These are phyloP conservation scores for Barnettozyma salicaria DNA, from an alignment of 805 yeast genomes.

Conservation along the genomic window DNA sequence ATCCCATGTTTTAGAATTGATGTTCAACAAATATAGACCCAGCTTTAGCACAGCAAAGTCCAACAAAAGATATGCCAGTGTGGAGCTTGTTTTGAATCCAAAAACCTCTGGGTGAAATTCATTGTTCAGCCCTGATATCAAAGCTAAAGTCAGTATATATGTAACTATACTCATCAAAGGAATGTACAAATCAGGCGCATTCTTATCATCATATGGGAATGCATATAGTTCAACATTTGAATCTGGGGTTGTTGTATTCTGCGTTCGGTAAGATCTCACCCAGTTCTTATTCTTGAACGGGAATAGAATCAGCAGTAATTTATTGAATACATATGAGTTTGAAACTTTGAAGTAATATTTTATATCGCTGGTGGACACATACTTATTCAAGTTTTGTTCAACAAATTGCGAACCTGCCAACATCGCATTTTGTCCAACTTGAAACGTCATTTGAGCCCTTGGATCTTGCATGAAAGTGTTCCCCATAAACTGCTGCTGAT, in stretches of 20 bases:
- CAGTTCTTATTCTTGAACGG: conserved; percentile 85
- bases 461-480: conserved; percentile 61
- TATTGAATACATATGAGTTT: conserved; percentile 74
- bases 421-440: conserved; percentile 81
- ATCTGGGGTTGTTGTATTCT: conserved; percentile 26
- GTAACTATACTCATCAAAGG: conserved; percentile 92
- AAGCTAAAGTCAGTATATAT: conserved; percentile 77
- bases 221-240: conserved; percentile 38
- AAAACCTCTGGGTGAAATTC: conserved; percentile 89
- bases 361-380: conserved; percentile 47
- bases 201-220: conserved; percentile 78
- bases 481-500: conserved; percentile 8
- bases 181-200: conserved; percentile 94
- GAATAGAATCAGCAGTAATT: conserved; percentile 66
- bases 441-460: conserved; percentile 77
- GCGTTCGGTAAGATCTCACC: conserved; percentile 48
- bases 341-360: conserved; percentile 90
- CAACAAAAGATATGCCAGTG: conserved; percentile 71
- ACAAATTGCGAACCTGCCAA: conserved; percentile 74
- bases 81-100: conserved; percentile 81
- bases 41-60: conserved; percentile 74
- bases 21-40: conserved; percentile 75
- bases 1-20: conserved; percentile 72
- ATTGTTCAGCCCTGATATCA: conserved; percentile 79
- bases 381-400: conserved; percentile 51